Evolutionary conservation across 73 alveolate genomes (phyloP), one percentile per base, ranked within the genome.

Genomic region (Diophrys sp.): DNA sequence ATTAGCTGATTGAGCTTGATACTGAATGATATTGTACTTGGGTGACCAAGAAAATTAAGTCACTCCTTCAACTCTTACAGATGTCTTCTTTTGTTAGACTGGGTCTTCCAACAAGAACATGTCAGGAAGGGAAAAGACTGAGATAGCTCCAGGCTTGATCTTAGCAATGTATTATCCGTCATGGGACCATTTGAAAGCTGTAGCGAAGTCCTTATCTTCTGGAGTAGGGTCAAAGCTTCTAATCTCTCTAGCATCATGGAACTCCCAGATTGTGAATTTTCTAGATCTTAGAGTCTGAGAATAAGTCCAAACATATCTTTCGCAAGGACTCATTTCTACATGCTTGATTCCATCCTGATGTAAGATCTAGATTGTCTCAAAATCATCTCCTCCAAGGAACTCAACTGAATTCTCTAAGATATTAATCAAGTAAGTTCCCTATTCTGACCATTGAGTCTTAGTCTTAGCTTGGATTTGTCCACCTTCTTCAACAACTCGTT

Each of bases 151-250:
- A 75, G 76, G 31, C 62, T 44, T 44, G 69, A 23, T 75, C 72
- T 83, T 83, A 29, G 91, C 91, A 14, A 83, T 56, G 77, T 34
- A 83, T 33, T 74, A 14, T 23, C 91, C 91, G 54, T 83, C 91
- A 67, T 23, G 54, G 2, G 80, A 44, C 91, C 91, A 83, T 75
- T 75, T 67, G 69, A 56, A 83, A 75, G 67, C 33, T 18, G 32
- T 75, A 56, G 76, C 86, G 26, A 71, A 81, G 1, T 14, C 54
- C 57, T 27, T 67, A 44, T 44, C 62, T 11, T 44, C 5, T 11
- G 5, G n/a, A 11, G 5, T 18, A 44, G 18, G 18, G n/a, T 75
- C 85, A 31, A 83, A 83, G 29, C 44, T 77, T 67, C 91, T 62
- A 56, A 83, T 75, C 34, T 23, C 24, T 54, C 75, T 82, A 8